Evolutionary conservation across 345 rosid species (phyloP).

Genomic region (Brassica napus): Da-Ae NC_063448.1:50612001-50612500

Average conservation of each 20-base stretch:
- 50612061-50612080: slow-evolving; percentile 70
- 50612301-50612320: slow-evolving; percentile 98
- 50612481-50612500: slow-evolving; percentile 21
- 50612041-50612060: slow-evolving; percentile 29
- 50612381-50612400: slow-evolving; percentile 76
- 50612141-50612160: slow-evolving; percentile 65
- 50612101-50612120: slow-evolving; percentile 73
- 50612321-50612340: slow-evolving; percentile 68
- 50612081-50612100: slow-evolving; percentile 70
- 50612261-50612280: slow-evolving; percentile 81
- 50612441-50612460: slow-evolving; percentile 87
- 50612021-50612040: slow-evolving; percentile 80
- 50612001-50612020: slow-evolving; percentile 64
- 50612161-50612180: slow-evolving; percentile 89
- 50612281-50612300: slow-evolving; percentile 80
- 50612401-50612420: slow-evolving; percentile 86
- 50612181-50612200: slow-evolving; percentile 88
- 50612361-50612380: slow-evolving; percentile 75
- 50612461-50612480: slow-evolving; percentile 66
- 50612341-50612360: slow-evolving; percentile 72
- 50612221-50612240: slow-evolving; percentile 80
- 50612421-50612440: slow-evolving; percentile 81
- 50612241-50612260: slow-evolving; percentile 80
- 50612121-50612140: slow-evolving; percentile 50
- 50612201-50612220: slow-evolving; percentile 58